phyloP scores from a whole-genome alignment of 306 rosid genomes.

The Senna tora region DNA sequence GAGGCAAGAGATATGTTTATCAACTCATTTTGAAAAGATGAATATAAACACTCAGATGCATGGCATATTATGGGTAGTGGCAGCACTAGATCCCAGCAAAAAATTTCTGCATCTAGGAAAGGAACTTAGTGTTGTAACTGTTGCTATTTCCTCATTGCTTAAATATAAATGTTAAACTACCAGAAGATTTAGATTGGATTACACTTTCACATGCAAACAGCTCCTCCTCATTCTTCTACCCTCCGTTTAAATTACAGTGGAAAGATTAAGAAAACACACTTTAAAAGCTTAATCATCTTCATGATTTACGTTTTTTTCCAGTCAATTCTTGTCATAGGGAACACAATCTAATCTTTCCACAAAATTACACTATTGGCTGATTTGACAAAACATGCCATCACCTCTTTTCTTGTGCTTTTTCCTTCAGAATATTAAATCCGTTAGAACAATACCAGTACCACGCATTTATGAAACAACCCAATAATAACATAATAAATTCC shows the following conservation, averaged over 20 bases:
- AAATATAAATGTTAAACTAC: neutral
- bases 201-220: neutral
- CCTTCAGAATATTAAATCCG: neutral
- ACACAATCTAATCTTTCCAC: slow-evolving; percentile 8
- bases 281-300: neutral
- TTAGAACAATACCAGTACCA: slow-evolving; percentile 3
- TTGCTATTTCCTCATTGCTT: neutral
- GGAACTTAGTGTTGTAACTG: neutral
- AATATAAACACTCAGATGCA: neutral
- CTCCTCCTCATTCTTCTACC: slow-evolving; percentile 6
- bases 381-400: slow-evolving; percentile 2
- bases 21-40: neutral
- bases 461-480: slow-evolving; percentile 29
- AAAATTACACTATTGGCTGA: neutral
- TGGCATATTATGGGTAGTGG: neutral
- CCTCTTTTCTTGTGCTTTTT: neutral
- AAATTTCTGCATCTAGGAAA: neutral
- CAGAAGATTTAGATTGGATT: slow-evolving; percentile 7
- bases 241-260: slow-evolving; percentile 14
- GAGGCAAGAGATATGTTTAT: neutral
- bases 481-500: neutral
- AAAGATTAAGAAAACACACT: neutral
- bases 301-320: neutral
- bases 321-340: neutral
- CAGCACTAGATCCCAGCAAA: neutral